These are phyloP conservation scores for Tulasnella sp. DNA, from an alignment of 768 basidiomycete species.

Conservation along the genomic window DNA sequence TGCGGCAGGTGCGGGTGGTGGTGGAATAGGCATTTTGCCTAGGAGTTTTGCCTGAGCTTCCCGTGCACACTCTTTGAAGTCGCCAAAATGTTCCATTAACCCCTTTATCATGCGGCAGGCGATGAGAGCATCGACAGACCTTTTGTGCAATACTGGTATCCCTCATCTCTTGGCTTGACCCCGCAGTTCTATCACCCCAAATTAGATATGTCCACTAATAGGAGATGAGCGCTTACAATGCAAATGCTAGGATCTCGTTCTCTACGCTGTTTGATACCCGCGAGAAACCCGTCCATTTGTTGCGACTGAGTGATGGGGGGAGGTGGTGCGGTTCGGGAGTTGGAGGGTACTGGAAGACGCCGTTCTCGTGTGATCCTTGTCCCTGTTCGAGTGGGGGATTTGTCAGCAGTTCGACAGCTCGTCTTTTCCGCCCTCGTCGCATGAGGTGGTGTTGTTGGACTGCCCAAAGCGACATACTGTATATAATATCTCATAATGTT, in stretches of 20 bases:
- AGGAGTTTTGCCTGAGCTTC: constrained; percentile 2
- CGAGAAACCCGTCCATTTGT: neutral
- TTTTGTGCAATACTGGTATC: neutral
- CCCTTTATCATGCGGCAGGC: neutral
- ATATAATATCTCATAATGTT: too few relatives aligned
- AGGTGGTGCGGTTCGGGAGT: neutral
- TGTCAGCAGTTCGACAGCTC: neutral
- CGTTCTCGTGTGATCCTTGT: neutral
- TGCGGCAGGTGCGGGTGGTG: neutral
- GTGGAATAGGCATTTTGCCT: neutral
- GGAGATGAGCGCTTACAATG: neutral
- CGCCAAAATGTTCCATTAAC: neutral
- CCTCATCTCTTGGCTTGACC: neutral
- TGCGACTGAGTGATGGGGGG: neutral
- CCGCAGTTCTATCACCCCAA: neutral
- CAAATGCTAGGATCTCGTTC: neutral
- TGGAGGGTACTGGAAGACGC: neutral
- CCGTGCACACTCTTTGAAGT: neutral
- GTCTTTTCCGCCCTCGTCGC: too few relatives aligned
- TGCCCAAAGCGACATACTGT: too few relatives aligned
- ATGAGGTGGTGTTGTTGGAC: too few relatives aligned
- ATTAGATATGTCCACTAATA: neutral
- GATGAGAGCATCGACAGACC: neutral
- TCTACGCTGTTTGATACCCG: neutral
- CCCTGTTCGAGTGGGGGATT: neutral